Base-by-base conservation (phyloP, 441 rosid genomes). In the Adansonia gregorii region DNA sequence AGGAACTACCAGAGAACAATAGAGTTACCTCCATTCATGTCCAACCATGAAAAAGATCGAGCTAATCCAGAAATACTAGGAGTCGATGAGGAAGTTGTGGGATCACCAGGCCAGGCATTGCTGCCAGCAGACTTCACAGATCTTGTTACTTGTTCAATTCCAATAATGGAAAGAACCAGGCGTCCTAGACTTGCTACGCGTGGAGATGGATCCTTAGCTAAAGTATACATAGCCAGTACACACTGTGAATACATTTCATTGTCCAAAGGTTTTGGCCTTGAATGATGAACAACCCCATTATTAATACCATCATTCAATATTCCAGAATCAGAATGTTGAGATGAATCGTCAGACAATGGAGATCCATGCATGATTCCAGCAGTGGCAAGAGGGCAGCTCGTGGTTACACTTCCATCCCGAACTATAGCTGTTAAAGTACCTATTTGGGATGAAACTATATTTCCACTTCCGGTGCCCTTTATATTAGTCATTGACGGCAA, bases 181-280 rank as follows among this genome's bases (percentile, higher is more conserved):
- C 92, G 89, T 60, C 97, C 98, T 17, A 94, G 90, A 80, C 87
- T 88, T 64, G 98, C 95, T 65, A 92, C 82, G 39, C 94, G 97
- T 52, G 98, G 98, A 80, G 94, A 94, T 67, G 99, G 98, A 84
- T 97, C 99, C 82, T 87, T 93, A 41, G 97, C 98, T 86, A 97
- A 89, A 78, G 93, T 86, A 85, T 85, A 89, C 94, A 94, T 94
- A 75, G 98, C 95, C 78, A 86, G 48, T 68, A 94, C 91, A 80
- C 97, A 94, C 49, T 85, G 92, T 20, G 95, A 88, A 85, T 91
- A 97, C 81, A 92, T 80, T 70, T 89, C 92, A 81, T 89, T 94
- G 68, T 94, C 99, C 84, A 92, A 85, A 59, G 93, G 89, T 76
- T 87, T 93, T 76, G 91, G 89, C 79, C 88, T 87, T 72, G 83